Conservation (phyloP, 2,329 filamentous ascomycete genomes). For the Fusarium keratoplasticum region DNA sequence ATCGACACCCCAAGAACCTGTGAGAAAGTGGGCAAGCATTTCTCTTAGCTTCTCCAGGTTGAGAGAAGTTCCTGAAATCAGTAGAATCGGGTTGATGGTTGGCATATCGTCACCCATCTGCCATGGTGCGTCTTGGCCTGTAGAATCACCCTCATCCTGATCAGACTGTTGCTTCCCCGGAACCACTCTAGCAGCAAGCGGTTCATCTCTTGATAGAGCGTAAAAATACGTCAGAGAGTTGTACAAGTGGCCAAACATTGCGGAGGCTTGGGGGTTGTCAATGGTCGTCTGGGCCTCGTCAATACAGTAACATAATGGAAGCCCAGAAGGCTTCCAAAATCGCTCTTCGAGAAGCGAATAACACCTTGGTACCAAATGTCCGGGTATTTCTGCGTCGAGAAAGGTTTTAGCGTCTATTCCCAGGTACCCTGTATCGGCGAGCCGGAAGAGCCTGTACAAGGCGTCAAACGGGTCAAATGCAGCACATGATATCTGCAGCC, state of each 20-base stretch:
- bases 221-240: neutral
- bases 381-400: neutral
- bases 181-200: neutral
- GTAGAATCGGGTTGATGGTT: neutral
- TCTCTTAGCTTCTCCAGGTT: neutral
- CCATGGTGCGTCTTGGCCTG: neutral
- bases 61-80: neutral
- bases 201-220: neutral
- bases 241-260: neutral
- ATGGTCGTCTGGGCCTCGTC: neutral
- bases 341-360: neutral
- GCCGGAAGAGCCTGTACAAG: conserved; percentile 1
- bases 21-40: neutral
- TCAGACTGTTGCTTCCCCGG: neutral
- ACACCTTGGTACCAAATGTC: neutral
- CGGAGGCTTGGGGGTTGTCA: neutral
- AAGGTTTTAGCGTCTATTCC: rapidly evolving
- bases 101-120: neutral
- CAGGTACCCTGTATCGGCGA: neutral
- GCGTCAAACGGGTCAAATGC: conserved; percentile 2
- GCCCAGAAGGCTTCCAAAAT: neutral
- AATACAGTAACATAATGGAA: neutral
- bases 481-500: neutral
- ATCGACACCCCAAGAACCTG: neutral
- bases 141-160: neutral